Percentiles rank a stretch among this genome's conserved stretches.
phyloP scores from a whole-genome alignment of 306 rosid species.

The Ammopiptanthus mongolicus region DNA sequence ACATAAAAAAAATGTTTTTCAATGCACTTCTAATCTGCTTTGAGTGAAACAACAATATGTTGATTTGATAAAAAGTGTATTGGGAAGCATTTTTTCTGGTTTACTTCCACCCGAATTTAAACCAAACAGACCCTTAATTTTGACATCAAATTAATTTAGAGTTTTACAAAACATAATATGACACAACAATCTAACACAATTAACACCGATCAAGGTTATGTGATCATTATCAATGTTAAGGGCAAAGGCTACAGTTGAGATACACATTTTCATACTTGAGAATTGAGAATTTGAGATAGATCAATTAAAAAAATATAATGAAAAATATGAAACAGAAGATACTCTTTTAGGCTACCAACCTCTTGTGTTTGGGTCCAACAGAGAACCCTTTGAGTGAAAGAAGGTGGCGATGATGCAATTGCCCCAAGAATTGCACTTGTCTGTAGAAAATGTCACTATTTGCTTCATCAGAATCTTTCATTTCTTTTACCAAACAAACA shows the following conservation, averaged over 20 bases:
- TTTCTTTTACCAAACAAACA: slow-evolving; percentile 68
- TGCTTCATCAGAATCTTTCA: slow-evolving; percentile 39
- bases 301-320: background rate
- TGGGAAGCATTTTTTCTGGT: no score
- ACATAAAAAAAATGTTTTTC: no score
- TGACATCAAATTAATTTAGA: no score
- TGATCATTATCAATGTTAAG: background rate
- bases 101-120: no score
- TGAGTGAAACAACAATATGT: no score
- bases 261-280: background rate
- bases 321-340: background rate
- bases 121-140: no score
- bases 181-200: background rate
- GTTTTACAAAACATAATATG: no score
- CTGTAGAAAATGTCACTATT: slow-evolving; percentile 41
- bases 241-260: background rate
- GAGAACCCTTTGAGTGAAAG: slow-evolving; percentile 80
- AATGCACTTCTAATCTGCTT: no score
- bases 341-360: slow-evolving; percentile 37
- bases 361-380: slow-evolving; percentile 45
- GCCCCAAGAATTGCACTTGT: slow-evolving; percentile 75
- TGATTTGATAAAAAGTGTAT: no score
- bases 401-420: slow-evolving; percentile 92
- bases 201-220: background rate
- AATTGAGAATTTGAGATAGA: background rate